These are phyloP conservation scores for Blastomyces silverae DNA, from an alignment of 2,329 filamentous ascomycete species.

Conservation along the genomic window DNA sequence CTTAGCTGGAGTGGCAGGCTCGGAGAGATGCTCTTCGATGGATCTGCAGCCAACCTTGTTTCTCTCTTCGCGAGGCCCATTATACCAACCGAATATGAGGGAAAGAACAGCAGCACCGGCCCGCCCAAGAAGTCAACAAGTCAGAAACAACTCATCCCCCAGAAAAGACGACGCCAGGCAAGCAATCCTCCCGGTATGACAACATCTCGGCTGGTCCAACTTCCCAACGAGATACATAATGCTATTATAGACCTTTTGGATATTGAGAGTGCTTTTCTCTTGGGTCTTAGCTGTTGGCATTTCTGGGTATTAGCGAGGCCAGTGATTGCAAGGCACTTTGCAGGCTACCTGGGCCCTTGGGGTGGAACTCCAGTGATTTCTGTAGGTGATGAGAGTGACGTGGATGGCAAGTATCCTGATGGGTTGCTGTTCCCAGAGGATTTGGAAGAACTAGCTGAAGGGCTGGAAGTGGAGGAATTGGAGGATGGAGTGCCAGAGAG, in stretches of 20 bases:
- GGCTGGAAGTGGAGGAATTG: neutral
- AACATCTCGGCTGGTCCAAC: slow-evolving; percentile 13
- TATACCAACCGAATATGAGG: slow-evolving; percentile 18
- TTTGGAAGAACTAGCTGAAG: neutral
- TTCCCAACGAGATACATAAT: slow-evolving; percentile 19
- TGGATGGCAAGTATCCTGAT: slow-evolving; percentile 17
- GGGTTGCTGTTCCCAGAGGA: slow-evolving; percentile 22
- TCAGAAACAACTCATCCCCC: slow-evolving; percentile 16
- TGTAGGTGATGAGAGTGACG: slow-evolving; percentile 22
- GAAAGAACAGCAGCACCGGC: neutral
- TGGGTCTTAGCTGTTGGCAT: slow-evolving; percentile 23
- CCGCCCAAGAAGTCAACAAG: slow-evolving; percentile 11
- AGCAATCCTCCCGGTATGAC: slow-evolving; percentile 7
- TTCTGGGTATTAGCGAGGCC: slow-evolving; percentile 22
- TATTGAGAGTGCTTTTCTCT: slow-evolving; percentile 19
- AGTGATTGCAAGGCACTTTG: slow-evolving; percentile 22
- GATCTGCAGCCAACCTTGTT: slow-evolving; percentile 20
- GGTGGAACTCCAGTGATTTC: slow-evolving; percentile 29
- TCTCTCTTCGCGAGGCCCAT: slow-evolving; percentile 20
- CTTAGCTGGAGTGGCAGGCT: slow-evolving; percentile 14
- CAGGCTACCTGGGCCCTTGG: slow-evolving; percentile 25
- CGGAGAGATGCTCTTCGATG: slow-evolving; percentile 19
- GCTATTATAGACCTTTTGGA: slow-evolving; percentile 19
- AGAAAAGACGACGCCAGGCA: slow-evolving; percentile 21
- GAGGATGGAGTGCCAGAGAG: neutral